Evolutionary conservation across 495 filamentous ascomycete genomes (phyloP), one percentile per base, ranked within the genome.

Genomic region (Hypoxylon crocopeplum): DNA sequence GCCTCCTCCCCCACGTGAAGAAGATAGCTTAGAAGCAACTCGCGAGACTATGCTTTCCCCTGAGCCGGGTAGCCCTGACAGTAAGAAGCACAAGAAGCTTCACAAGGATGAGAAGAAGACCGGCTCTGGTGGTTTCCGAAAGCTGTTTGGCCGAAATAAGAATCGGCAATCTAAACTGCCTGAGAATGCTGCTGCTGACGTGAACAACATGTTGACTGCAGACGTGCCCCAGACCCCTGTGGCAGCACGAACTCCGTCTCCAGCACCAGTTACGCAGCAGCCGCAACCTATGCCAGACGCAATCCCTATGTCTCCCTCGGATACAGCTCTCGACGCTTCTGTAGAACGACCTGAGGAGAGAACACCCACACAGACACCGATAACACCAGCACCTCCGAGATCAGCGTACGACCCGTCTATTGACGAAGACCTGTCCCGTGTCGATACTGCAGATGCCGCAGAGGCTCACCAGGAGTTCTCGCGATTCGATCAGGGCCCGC

Each of bases 401-500:
- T 69, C 72, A 66, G 64, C 78, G 34, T 75, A 83, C 60, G 77
- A 83, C 66, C 75, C 80, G 47, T 71, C 82, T 59, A 67, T 78
- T 24, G 79, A 82, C 42, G 82, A 86, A 37, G 73, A 76, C 46
- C 69, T 82, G 12, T 88, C 86, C 11, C 83, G 82, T 34, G 79
- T 87, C 22, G 83, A 80, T 66, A 85, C 87, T 3, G 79, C 79
- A 20, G 90, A 93, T 64, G 83, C 84, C 32, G 77, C 76, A 8
- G 81, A 86, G 36, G 84, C 88, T 12, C 82, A 84, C 22, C 82
- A 86, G 5, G 87, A 88, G 39, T 95, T 96, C 74, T 84, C 88
- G 17, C 84, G 84, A 47, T 98, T 98, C 68, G 87, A 93, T 68
- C 93, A 97, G 75, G 94, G 94, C 10, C 94, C 94, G 3, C 77